Percentiles rank a stretch among this genome's conserved stretches.
Conservation (phyloP, 495 filamentous ascomycete genomes). For the Annulohypoxylon moriforme region DNA sequence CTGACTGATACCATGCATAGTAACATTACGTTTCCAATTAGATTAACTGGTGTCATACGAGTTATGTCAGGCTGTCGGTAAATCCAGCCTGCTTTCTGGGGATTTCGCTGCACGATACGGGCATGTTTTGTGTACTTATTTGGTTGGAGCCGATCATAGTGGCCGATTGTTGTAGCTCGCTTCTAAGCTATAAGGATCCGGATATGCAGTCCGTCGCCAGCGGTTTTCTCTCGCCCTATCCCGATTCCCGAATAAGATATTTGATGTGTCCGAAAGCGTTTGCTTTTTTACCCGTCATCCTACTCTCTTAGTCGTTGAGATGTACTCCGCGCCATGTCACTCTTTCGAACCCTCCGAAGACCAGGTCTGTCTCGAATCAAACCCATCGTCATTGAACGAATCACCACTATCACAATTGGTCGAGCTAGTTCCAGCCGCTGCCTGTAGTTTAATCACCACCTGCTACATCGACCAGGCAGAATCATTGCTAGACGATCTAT, state of each 20-base stretch:
- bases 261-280: constrained; percentile 13
- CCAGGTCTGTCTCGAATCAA: constrained; percentile 26
- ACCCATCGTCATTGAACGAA: constrained; percentile 6
- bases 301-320: constrained; percentile 21
- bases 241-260: neutral
- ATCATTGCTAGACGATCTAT: constrained; percentile 10
- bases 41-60: constrained; percentile 1
- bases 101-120: neutral
- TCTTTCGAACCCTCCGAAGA: constrained; percentile 17
- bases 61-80: neutral
- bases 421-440: constrained; percentile 35
- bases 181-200: constrained; percentile 12
- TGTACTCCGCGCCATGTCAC: constrained; percentile 22
- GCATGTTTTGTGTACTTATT: neutral
- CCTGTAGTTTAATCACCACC: constrained; percentile 39
- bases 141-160: neutral
- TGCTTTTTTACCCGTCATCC: constrained; percentile 16
- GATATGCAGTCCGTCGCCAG: neutral
- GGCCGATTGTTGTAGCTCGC: neutral
- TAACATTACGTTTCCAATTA: constrained; percentile 14
- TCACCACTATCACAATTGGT: constrained; percentile 23
- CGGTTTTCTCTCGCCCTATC: neutral
- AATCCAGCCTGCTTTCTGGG: neutral
- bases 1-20: constrained; percentile 13
- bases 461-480: constrained; percentile 35